These are phyloP conservation scores for Puccinia brachypodii DNA, from an alignment of 1,284 basidiomycete genomes.

Conservation along the genomic window DNA sequence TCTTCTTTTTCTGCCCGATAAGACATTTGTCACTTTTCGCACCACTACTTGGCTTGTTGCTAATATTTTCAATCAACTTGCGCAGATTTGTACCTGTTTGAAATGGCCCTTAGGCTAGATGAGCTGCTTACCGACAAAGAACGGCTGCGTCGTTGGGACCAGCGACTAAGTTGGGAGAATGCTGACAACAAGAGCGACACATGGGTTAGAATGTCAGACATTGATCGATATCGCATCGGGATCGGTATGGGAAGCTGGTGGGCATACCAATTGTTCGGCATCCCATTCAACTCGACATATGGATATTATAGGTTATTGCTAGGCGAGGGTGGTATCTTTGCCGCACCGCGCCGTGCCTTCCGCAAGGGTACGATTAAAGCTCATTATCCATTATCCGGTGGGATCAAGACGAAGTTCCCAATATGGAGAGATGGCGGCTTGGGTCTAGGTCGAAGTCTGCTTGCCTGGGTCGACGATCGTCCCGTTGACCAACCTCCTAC, in stretches of 20 bases:
- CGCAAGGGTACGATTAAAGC: conserved; percentile 26
- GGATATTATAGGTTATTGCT: conserved; percentile 32
- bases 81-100: conserved; percentile 43
- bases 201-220: neutral
- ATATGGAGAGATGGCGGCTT: conserved; percentile 41
- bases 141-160: conserved; percentile 39
- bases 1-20: neutral
- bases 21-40: neutral
- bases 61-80: neutral
- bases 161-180: conserved; percentile 36
- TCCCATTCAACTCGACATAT: conserved; percentile 14
- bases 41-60: neutral
- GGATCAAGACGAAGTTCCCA: conserved; percentile 10
- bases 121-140: conserved; percentile 23
- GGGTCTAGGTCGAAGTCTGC: conserved; percentile 32
- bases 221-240: conserved; percentile 17
- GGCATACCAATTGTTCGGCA: conserved; percentile 17
- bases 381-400: conserved; percentile 39
- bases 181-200: neutral
- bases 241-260: conserved; percentile 36
- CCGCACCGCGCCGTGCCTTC: neutral
- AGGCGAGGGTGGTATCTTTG: conserved; percentile 16
- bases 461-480: conserved; percentile 31
- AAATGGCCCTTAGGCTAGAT: conserved; percentile 34
- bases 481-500: neutral